These are phyloP conservation scores for Chionographis japonica DNA, from an alignment of 106 monocot species.

Conservation along the genomic window DNA sequence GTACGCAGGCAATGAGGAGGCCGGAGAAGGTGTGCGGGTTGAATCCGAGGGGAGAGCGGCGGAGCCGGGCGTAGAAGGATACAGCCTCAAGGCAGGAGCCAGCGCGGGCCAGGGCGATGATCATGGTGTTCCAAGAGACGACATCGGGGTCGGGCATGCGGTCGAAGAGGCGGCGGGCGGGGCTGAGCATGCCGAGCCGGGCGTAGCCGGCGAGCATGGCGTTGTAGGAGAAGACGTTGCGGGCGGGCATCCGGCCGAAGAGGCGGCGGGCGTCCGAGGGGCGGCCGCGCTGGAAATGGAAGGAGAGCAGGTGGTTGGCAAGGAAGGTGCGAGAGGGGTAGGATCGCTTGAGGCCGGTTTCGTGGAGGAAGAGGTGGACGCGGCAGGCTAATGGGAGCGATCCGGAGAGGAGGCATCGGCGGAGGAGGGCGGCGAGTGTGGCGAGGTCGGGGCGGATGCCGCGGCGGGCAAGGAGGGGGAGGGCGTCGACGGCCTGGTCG, in stretches of 20 bases:
- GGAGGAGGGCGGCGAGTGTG: constrained; percentile 48
- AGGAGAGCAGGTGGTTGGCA: constrained; percentile 43
- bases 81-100: constrained; percentile 32
- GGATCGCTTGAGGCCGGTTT: constrained; percentile 20
- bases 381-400: constrained; percentile 30
- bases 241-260: constrained; percentile 57
- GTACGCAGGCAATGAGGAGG: constrained; percentile 44
- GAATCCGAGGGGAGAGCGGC: constrained; percentile 17
- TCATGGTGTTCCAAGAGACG: constrained; percentile 73
- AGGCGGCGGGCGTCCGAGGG: constrained; percentile 32
- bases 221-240: constrained; percentile 63
- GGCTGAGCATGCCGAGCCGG: constrained; percentile 22
- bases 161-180: constrained; percentile 43
- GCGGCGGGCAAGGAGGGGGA: constrained; percentile 41
- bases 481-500: constrained; percentile 30
- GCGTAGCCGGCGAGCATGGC: constrained; percentile 74
- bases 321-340: constrained; percentile 31
- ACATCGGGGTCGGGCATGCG: constrained; percentile 50
- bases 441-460: constrained; percentile 38
- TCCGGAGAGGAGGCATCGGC: constrained; percentile 29
- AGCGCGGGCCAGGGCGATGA: constrained; percentile 45
- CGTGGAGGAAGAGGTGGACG: constrained; percentile 40
- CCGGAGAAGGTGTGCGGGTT: constrained; percentile 59
- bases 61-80: constrained; percentile 36
- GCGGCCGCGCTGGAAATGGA: constrained; percentile 37